Percentiles rank a stretch among this genome's conserved stretches.
Conservation (phyloP, 768 basidiomycete genomes). For the Hypsizygus marmoreus region DNA sequence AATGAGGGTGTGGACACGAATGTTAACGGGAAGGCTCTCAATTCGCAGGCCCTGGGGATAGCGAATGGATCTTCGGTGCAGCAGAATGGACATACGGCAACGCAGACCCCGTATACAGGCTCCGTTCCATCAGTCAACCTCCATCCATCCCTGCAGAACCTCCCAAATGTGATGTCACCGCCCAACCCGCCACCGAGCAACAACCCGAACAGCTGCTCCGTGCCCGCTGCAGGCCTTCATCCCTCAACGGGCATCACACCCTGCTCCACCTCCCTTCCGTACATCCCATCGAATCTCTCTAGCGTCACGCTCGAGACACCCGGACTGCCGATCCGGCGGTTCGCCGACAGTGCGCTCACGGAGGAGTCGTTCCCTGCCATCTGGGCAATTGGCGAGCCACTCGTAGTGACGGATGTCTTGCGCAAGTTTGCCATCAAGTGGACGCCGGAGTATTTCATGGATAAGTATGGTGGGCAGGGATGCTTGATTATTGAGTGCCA, state of each 20-base stretch:
- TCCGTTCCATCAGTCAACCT: neutral
- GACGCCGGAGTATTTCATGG: conserved; percentile 82
- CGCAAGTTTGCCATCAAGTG: conserved; percentile 68
- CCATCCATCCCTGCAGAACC: neutral
- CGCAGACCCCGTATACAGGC: neutral
- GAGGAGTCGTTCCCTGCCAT: conserved; percentile 62
- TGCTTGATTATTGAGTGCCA: conserved; percentile 85
- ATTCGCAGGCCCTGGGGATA: no score
- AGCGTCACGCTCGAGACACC: conserved; percentile 36
- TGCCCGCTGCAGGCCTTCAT: neutral
- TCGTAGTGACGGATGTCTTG: conserved; percentile 73
- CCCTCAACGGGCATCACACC: conserved; percentile 5
- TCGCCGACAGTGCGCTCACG: conserved; percentile 51
- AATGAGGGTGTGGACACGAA: conserved; percentile 6
- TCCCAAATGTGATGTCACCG: no score
- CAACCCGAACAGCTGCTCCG: neutral
- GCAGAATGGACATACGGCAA: neutral
- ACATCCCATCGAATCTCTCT: conserved; percentile 21
- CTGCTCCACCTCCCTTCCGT: conserved; percentile 3
- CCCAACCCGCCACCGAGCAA: neutral
- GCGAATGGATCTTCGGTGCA: no score
- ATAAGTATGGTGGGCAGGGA: conserved; percentile 60
- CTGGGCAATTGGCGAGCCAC: conserved; percentile 75
- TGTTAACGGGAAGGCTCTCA: neutral
- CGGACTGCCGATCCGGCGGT: conserved; percentile 45